Conservation (phyloP, 2,329 filamentous ascomycete species). For the Teratosphaeria pseudoeucalypti region DNA sequence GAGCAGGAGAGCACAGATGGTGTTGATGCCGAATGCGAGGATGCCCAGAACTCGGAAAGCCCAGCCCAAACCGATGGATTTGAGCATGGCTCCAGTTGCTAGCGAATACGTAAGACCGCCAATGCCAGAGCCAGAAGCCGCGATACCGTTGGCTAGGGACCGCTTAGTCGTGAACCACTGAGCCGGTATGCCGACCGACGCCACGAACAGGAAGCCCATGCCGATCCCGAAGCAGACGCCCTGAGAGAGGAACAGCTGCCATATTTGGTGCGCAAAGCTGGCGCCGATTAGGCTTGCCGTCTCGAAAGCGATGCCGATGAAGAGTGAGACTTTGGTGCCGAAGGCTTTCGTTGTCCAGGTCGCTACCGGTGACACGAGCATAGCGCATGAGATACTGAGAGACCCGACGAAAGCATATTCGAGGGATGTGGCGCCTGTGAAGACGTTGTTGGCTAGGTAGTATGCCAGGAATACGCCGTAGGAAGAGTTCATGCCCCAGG, state of each 20-base stretch:
- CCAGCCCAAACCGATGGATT: constrained; percentile 54
- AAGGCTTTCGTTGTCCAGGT: constrained; percentile 50
- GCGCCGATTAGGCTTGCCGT: constrained; percentile 57
- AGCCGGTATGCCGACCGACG: constrained; percentile 54
- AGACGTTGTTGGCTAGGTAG: constrained; percentile 56
- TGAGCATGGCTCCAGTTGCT: constrained; percentile 57
- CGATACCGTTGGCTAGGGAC: constrained; percentile 59
- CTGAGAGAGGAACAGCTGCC: constrained; percentile 67
- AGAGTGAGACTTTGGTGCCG: constrained; percentile 55
- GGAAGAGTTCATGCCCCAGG: constrained; percentile 35
- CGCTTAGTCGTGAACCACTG: constrained; percentile 65
- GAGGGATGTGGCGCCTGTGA: constrained; percentile 52
- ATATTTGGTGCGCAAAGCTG: constrained; percentile 57
- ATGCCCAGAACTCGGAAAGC: constrained; percentile 57
- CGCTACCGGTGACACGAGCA: constrained; percentile 58
- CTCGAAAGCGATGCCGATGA: constrained; percentile 55
- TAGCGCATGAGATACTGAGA: constrained; percentile 53
- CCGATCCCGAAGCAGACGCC: constrained; percentile 68
- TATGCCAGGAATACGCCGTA: constrained; percentile 68
- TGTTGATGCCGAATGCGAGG: constrained; percentile 53
- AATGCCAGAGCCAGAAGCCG: constrained; percentile 59
- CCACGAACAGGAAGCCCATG: constrained; percentile 67
- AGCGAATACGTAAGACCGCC: constrained; percentile 64
- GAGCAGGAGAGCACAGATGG: constrained; percentile 51
- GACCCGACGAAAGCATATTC: constrained; percentile 71